Percentiles rank a stretch among this genome's conserved stretches.
These are phyloP conservation scores for Allium sativum DNA, from an alignment of 106 monocot genomes.

Conservation along the genomic window DNA sequence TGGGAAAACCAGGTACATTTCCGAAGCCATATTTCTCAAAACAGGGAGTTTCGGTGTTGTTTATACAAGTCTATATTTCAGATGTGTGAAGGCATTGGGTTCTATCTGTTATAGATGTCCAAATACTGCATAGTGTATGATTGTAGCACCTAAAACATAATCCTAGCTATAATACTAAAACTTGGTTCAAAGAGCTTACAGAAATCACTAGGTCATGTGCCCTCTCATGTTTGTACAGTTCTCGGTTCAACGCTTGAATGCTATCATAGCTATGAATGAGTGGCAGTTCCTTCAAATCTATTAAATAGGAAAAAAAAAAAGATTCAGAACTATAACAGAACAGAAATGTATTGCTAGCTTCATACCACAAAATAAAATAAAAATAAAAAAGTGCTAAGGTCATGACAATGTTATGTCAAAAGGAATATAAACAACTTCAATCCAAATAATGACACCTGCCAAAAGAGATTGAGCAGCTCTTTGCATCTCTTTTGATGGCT, in stretches of 20 bases:
- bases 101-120: too few species aligned
- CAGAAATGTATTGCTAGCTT: too few species aligned
- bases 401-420: too few species aligned
- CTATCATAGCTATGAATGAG: conserved; percentile 84
- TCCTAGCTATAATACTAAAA: neutral
- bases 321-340: neutral
- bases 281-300: conserved; percentile 69
- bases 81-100: too few species aligned
- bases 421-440: too few species aligned
- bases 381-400: too few species aligned
- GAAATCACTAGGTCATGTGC: conserved; percentile 82
- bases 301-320: neutral
- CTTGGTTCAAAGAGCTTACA: conserved; percentile 31
- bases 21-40: too few species aligned
- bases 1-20: too few species aligned
- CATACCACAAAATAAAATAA: too few species aligned
- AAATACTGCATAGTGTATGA: too few species aligned
- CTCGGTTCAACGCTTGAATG: conserved; percentile 69
- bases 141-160: neutral
- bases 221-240: conserved; percentile 48
- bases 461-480: conserved; percentile 71
- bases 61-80: too few species aligned
- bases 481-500: conserved; percentile 95
- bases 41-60: too few species aligned
- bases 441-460: conserved; percentile 23